Percentiles rank a stretch among this genome's conserved stretches.
These are phyloP conservation scores for Phytophthora aleatoria DNA, from an alignment of 352 stramenopile genomes.

Conservation along the genomic window DNA sequence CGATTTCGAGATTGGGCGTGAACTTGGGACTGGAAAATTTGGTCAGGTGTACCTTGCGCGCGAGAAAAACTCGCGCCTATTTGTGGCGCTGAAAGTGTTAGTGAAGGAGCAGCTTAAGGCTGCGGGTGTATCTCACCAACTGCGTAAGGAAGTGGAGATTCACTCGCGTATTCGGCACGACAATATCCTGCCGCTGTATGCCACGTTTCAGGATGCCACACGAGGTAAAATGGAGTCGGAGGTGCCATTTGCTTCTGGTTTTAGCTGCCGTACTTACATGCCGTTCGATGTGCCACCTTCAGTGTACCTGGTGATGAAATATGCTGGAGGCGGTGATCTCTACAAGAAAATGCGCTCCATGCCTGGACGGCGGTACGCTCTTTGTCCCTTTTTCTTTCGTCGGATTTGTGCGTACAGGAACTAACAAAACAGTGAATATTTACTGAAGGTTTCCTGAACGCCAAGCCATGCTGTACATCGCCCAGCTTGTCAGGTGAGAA, in stretches of 20 bases:
- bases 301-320: slow-evolving; percentile 91
- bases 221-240: slow-evolving; percentile 35
- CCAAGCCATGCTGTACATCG: slow-evolving; percentile 67
- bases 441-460: slow-evolving; percentile 58
- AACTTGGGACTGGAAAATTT: slow-evolving; percentile 89
- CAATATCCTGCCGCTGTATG: slow-evolving; percentile 89
- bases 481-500: slow-evolving; percentile 69
- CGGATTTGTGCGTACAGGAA: background rate
- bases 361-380: slow-evolving; percentile 46
- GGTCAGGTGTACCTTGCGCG: slow-evolving; percentile 88
- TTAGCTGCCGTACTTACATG: background rate
- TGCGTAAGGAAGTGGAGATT: slow-evolving; percentile 92
- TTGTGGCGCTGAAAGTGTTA: slow-evolving; percentile 91
- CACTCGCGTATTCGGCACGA: slow-evolving; percentile 88
- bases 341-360: slow-evolving; percentile 77
- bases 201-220: slow-evolving; percentile 81
- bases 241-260: background rate
- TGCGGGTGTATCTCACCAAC: slow-evolving; percentile 72
- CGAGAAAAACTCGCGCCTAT: slow-evolving; percentile 78
- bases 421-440: background rate
- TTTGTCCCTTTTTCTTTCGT: background rate
- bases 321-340: slow-evolving; percentile 82
- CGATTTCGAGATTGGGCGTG: slow-evolving; percentile 88
- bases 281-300: background rate
- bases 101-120: slow-evolving; percentile 86